Percentiles rank a stretch among this genome's conserved stretches.
Conservation (phyloP, 257 asterid genomes). For the Solanum neorickii region DNA sequence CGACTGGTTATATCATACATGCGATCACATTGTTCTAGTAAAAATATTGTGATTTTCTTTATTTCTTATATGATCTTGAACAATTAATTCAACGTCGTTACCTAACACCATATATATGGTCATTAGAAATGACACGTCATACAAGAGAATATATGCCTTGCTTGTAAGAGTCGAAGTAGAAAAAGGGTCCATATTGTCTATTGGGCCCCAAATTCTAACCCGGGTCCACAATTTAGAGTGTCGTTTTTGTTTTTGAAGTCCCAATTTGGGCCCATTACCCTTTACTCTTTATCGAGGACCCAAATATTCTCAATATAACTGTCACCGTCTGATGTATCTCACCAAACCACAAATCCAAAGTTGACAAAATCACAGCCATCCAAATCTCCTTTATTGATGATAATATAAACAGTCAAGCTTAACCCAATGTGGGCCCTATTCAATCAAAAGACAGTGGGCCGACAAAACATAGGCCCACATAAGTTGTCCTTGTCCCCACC, state of each 20-base stretch:
- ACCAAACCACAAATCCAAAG: background rate
- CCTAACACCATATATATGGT: background rate
- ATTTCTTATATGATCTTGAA: background rate
- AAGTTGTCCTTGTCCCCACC: slow-evolving; percentile 18
- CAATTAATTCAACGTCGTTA: background rate
- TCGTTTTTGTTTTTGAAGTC: slow-evolving; percentile 23
- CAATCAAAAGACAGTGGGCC: slow-evolving; percentile 1
- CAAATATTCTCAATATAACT: slow-evolving; percentile 38
- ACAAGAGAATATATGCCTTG: slow-evolving; percentile 49
- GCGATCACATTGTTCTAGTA: background rate
- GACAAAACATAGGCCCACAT: background rate
- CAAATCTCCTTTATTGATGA: background rate
- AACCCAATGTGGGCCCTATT: background rate
- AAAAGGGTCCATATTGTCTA: slow-evolving; percentile 23
- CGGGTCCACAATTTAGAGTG: slow-evolving; percentile 20
- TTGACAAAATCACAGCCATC: slow-evolving; percentile 14
- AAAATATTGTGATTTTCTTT: background rate
- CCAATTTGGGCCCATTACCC: background rate
- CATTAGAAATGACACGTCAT: slow-evolving; percentile 27
- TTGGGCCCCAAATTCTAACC: slow-evolving; percentile 16
- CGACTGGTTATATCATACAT: background rate
- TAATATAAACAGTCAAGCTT: background rate
- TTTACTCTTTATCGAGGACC: slow-evolving; percentile 48
- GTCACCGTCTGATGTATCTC: slow-evolving; percentile 36
- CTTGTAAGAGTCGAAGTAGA: slow-evolving; percentile 39